Conservation (phyloP, 129 eudicot species). For the Ambrosia trifida region DNA sequence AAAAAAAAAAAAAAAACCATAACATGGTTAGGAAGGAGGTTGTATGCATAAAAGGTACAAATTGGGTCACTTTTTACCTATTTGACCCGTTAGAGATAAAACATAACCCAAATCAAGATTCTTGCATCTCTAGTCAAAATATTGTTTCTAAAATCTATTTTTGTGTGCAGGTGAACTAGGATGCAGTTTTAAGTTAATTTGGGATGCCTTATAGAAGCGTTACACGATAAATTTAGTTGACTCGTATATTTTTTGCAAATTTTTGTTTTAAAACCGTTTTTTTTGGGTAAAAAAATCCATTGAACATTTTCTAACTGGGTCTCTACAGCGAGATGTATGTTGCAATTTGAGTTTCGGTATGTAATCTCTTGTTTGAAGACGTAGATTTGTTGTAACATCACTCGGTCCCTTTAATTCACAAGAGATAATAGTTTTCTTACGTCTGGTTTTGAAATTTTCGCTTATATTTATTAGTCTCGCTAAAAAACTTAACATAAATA, state of each 20-base stretch:
- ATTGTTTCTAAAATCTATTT: neutral
- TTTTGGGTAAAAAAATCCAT: constrained; percentile 18
- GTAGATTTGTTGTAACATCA: constrained; percentile 3
- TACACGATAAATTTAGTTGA: constrained; percentile 31
- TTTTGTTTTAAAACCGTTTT: neutral
- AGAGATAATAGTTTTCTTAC: no score
- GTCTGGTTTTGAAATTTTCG: no score
- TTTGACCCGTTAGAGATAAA: neutral
- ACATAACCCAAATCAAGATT: no score
- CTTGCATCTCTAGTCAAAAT: neutral
- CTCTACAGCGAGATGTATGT: constrained; percentile 14
- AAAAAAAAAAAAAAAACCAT: no score
- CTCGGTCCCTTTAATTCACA: neutral
- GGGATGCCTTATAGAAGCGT: constrained; percentile 11
- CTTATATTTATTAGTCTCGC: no score
- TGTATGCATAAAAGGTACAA: neutral
- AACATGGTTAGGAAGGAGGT: no score
- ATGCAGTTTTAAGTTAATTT: constrained; percentile 17
- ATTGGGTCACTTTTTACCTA: neutral
- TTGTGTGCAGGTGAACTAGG: constrained; percentile 32
- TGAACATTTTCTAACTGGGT: constrained; percentile 19
- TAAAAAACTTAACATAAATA: no score
- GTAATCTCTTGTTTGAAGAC: constrained; percentile 29
- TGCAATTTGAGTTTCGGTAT: constrained; percentile 26
- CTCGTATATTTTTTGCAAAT: constrained; percentile 19